These are phyloP conservation scores for Aspergillus leporis DNA, from an alignment of 495 filamentous ascomycete genomes.

Conservation along the genomic window DNA sequence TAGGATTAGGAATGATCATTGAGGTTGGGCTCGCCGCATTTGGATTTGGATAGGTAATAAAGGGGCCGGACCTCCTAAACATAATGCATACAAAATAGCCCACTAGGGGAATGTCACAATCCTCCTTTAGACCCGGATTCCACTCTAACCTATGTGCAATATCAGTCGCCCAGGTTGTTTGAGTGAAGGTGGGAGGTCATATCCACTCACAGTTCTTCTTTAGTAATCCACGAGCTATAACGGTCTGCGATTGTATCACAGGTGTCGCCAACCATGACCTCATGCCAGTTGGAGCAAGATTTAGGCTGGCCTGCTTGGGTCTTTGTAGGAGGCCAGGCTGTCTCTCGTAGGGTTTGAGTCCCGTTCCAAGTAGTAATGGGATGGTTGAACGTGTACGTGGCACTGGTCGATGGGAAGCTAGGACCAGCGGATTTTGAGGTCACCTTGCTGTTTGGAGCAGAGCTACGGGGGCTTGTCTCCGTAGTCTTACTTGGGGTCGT, in stretches of 20 bases:
- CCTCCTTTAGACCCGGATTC: conserved; percentile 11
- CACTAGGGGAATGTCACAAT: conserved; percentile 11
- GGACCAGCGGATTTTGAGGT: not conserved
- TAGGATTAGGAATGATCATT: conserved; percentile 1
- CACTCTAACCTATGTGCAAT: conserved; percentile 12
- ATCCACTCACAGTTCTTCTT: conserved; percentile 12
- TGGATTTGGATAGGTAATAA: conserved; percentile 8
- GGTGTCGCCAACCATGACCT: conserved; percentile 18
- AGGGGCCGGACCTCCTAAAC: not conserved
- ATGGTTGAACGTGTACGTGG: conserved; percentile 11
- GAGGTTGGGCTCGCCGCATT: not conserved
- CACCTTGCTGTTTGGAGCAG: not conserved
- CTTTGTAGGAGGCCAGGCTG: conserved; percentile 21
- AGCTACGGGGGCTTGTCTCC: not conserved
- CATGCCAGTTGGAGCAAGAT: conserved; percentile 22
- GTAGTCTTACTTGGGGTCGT: not conserved
- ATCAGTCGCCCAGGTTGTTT: not conserved
- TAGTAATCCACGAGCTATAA: conserved; percentile 7
- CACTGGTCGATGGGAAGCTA: not conserved
- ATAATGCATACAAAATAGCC: conserved; percentile 18
- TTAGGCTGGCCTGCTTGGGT: conserved; percentile 23
- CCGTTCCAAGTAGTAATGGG: conserved; percentile 12
- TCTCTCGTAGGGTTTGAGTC: conserved; percentile 6
- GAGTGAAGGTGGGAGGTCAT: not conserved
- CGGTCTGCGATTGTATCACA: conserved; percentile 22